Evolutionary conservation across 805 yeast species (phyloP), one percentile per base, ranked within the genome.

Genomic region (Suhomyces canberraensis): DNA sequence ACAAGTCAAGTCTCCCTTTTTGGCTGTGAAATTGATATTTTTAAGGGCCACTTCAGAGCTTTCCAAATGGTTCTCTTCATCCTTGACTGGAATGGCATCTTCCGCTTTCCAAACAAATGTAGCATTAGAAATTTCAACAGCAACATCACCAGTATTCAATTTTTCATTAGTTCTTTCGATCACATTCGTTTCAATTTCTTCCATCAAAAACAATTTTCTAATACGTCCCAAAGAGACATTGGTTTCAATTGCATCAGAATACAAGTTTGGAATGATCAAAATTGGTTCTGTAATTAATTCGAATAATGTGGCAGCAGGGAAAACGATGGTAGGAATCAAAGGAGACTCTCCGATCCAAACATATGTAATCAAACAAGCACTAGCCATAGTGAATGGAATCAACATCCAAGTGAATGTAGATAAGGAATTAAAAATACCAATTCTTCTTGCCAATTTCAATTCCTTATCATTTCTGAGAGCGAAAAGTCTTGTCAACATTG

Each of bases 281-380:
- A 81, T 72, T 9, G 85, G 84, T 22, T 69, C 76, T 5, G 79
- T 69, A 28, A 81, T 53, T 39, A 80, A 55, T 41, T 76, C 74
- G 48, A 82, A 76, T 36, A 81, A 60, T 1, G 86, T 61, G 41
- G 82, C 63, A 2, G 86, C 78, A 11, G 89, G 88, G 55, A 81
- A 81, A 4, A 80, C 81, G 40, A 81, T 69, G 29, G 81, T 84
- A 9, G 88, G 79, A 4, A 85, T 72, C 46, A 82, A 62, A 1
- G 85, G 83, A 8, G 48, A 50, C 3, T 61, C 55, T 14, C 66
- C 58, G 9, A 68, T 40, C 22, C 53, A 45, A 3, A 81, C 74
- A 54, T 73, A 82, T 1, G 74, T 52, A 1, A 77, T 70, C 59
- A 81, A 81, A 1, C 83, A 72, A 4, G 77, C 66, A 47, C 81